Evolutionary conservation across 2,329 filamentous ascomycete species (phyloP).

Genomic region (Paraconiothyrium brasiliense): DNA sequence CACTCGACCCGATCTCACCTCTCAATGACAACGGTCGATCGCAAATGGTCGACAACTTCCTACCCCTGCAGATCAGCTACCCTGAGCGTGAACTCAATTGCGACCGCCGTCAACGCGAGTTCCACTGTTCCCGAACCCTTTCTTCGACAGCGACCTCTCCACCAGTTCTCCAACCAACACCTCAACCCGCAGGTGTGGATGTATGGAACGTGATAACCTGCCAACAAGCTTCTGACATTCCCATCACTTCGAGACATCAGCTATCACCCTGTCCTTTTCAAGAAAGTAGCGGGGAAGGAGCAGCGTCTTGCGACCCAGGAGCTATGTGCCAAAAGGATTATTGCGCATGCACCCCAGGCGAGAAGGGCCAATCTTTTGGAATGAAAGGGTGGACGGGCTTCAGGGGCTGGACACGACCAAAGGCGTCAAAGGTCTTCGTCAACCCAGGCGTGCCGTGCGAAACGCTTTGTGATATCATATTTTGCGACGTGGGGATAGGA

Average conservation of each 20-base stretch:
- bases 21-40: slow-evolving; percentile 25
- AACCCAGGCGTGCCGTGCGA: slow-evolving; percentile 19
- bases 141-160: slow-evolving; percentile 2
- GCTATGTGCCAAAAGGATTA: slow-evolving; percentile 16
- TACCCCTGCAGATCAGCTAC: slow-evolving; percentile 13
- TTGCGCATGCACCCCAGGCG: slow-evolving; percentile 21
- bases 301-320: slow-evolving; percentile 4
- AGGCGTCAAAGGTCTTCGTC: slow-evolving; percentile 24
- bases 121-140: slow-evolving; percentile 13
- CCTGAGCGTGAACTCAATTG: slow-evolving; percentile 22
- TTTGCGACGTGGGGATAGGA: slow-evolving; percentile 25
- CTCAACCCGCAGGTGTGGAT: neutral
- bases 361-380: slow-evolving; percentile 15
- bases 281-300: slow-evolving; percentile 11
- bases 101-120: slow-evolving; percentile 23
- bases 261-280: slow-evolving; percentile 15
- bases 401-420: slow-evolving; percentile 15
- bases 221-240: slow-evolving; percentile 1
- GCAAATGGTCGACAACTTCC: slow-evolving; percentile 25
- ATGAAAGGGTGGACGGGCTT: slow-evolving; percentile 11
- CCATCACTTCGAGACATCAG: slow-evolving; percentile 5
- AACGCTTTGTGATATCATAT: slow-evolving; percentile 18
- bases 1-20: slow-evolving; percentile 18
- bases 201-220: slow-evolving; percentile 4
- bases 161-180: neutral